phyloP scores from a whole-genome alignment of 371 early-diverging fungal species.

The Mortierella sp. region DNA sequence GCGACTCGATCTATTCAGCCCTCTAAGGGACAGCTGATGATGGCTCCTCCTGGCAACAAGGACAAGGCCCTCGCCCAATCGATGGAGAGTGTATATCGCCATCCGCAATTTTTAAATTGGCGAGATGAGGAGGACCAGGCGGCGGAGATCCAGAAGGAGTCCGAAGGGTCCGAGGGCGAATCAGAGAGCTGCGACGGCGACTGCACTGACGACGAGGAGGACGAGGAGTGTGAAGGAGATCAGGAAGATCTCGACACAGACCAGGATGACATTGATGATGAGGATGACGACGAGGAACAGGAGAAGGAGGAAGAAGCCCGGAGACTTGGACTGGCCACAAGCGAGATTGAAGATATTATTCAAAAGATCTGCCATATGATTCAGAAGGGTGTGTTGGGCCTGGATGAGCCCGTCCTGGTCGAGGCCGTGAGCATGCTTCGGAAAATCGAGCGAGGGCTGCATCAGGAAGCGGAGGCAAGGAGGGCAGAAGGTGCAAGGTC shows the following conservation, averaged over 20 bases:
- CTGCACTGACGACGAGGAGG: constrained; percentile 8
- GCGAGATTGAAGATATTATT: constrained; percentile 48
- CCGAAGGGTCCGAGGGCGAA: constrained; percentile 4
- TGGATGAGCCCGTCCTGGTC: constrained; percentile 45
- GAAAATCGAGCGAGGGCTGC: constrained; percentile 42
- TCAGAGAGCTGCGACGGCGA: neutral
- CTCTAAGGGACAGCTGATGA: neutral
- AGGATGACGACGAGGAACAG: constrained; percentile 22
- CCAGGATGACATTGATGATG: constrained; percentile 17
- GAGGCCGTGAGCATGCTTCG: constrained; percentile 43
- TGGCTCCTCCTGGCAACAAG: neutral
- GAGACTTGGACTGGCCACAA: constrained; percentile 40
- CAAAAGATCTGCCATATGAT: constrained; percentile 48
- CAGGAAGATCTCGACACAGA: neutral
- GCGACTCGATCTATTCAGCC: constrained; percentile 11
- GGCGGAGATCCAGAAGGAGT: neutral
- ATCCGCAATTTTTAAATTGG: constrained; percentile 10
- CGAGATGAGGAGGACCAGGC: neutral
- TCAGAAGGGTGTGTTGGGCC: constrained; percentile 44
- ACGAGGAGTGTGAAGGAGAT: neutral
- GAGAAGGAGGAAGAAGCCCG: constrained; percentile 40
- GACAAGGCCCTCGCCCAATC: constrained; percentile 16
- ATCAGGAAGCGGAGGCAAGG: constrained; percentile 21
- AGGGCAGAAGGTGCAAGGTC: constrained; percentile 21
- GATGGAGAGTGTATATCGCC: constrained; percentile 40